Evolutionary conservation across 2,329 filamentous ascomycete genomes (phyloP).

Genomic region (Penicillium sp.): DNA sequence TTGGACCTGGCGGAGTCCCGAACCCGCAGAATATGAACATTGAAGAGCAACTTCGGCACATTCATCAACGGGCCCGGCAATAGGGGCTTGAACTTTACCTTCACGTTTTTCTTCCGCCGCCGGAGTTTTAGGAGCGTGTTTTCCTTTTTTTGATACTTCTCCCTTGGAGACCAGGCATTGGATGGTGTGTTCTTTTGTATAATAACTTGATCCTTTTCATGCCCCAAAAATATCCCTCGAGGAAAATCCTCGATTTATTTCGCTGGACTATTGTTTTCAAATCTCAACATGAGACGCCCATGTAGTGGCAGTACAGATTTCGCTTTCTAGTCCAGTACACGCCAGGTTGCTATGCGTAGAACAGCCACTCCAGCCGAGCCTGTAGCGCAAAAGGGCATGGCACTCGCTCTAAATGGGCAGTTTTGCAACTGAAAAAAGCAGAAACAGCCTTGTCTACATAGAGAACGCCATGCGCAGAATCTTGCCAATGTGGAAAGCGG

Average conservation of each 20-base stretch:
- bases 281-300: not conserved
- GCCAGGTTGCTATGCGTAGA: too few species aligned
- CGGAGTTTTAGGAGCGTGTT: conserved; percentile 12
- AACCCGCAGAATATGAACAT: conserved; percentile 65
- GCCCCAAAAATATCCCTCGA: not conserved
- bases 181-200: conserved; percentile 2
- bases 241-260: not conserved
- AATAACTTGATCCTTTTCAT: conserved; percentile 2
- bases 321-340: not conserved
- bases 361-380: too few species aligned
- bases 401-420: too few species aligned
- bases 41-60: conserved; percentile 79
- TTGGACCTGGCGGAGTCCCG: conserved; percentile 35
- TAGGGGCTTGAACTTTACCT: conserved; percentile 15
- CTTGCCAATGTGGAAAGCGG: not conserved
- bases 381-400: too few species aligned
- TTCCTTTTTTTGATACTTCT: not conserved
- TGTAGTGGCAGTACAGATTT: not conserved
- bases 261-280: not conserved
- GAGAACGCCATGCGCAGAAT: too few species aligned
- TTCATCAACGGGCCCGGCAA: conserved; percentile 61
- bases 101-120: not conserved
- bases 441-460: too few species aligned
- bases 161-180: conserved; percentile 2
- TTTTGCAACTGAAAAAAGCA: too few species aligned